A percentile compares a stretch with the other conserved stretches of the same genome.
Conservation (phyloP, 345 rosid genomes). For the Heritiera fomes region DNA sequence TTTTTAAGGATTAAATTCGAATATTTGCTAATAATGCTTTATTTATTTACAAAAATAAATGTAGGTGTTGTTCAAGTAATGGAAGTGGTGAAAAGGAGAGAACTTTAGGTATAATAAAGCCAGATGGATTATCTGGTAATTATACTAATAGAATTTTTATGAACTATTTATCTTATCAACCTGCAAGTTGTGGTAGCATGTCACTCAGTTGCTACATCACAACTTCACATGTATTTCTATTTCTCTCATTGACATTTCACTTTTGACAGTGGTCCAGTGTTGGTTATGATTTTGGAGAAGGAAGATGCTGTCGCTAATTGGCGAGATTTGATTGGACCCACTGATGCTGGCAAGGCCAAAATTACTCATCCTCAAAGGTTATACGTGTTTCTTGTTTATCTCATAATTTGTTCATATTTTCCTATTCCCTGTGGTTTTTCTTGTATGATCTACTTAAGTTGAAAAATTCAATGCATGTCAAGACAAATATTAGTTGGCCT, state of each 20-base stretch:
- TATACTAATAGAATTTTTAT: conserved; percentile 46
- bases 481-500: neutral
- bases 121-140: conserved; percentile 75
- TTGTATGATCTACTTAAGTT: neutral
- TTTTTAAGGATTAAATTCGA: neutral
- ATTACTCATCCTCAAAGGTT: conserved; percentile 74
- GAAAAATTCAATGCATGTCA: neutral
- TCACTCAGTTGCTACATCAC: neutral
- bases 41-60: neutral
- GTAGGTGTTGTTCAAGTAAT: conserved; percentile 45
- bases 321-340: conserved; percentile 83
- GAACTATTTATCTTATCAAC: neutral
- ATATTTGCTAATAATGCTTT: neutral
- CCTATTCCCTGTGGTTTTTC: neutral
- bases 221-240: neutral
- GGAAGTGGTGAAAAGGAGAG: conserved; percentile 44
- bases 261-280: conserved; percentile 66
- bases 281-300: conserved; percentile 79
- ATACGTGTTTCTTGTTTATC: conserved; percentile 6
- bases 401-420: conserved; percentile 3
- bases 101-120: conserved; percentile 79
- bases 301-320: conserved; percentile 73
- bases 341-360: conserved; percentile 74
- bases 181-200: conserved; percentile 5
- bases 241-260: conserved; percentile 7